Conservation (phyloP, 495 filamentous ascomycete species). For the Daldinia concentrica region DNA sequence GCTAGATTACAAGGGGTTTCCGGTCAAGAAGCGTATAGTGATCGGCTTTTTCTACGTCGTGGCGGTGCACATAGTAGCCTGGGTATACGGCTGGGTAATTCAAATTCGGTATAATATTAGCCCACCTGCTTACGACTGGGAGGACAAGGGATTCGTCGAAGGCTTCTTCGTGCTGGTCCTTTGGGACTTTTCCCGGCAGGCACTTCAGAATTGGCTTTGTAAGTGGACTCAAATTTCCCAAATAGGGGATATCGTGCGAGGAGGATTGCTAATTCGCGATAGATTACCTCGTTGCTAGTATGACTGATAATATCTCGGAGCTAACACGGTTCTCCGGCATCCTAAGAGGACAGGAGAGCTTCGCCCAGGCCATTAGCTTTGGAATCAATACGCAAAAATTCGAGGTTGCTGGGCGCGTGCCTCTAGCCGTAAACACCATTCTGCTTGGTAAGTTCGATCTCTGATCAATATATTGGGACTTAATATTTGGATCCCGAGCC, state of each 20-base stretch:
- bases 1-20: constrained; percentile 52
- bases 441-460: constrained; percentile 50
- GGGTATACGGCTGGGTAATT: constrained; percentile 61
- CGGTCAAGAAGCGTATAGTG: constrained; percentile 52
- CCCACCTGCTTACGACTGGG: constrained; percentile 56
- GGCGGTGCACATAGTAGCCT: constrained; percentile 54
- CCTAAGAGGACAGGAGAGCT: constrained; percentile 45
- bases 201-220: constrained; percentile 59
- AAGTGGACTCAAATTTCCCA: constrained; percentile 1
- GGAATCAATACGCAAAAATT: constrained; percentile 49
- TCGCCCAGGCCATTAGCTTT: constrained; percentile 24
- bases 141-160: constrained; percentile 54
- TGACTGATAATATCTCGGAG: constrained; percentile 45
- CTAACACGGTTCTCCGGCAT: constrained; percentile 46
- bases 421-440: constrained; percentile 61
- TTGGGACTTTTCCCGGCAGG: constrained; percentile 59
- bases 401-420: constrained; percentile 58
- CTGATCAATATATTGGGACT: background rate
- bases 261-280: background rate
- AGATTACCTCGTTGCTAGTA: constrained; percentile 30
- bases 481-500: background rate
- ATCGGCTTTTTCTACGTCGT: constrained; percentile 56
- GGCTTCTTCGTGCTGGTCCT: constrained; percentile 59
- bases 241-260: too few species aligned
- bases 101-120: constrained; percentile 58